A percentile compares a stretch with the other conserved stretches of the same genome.
phyloP scores from a whole-genome alignment of 164 flowering plant genomes.

The Liriodendron chinense region DNA sequence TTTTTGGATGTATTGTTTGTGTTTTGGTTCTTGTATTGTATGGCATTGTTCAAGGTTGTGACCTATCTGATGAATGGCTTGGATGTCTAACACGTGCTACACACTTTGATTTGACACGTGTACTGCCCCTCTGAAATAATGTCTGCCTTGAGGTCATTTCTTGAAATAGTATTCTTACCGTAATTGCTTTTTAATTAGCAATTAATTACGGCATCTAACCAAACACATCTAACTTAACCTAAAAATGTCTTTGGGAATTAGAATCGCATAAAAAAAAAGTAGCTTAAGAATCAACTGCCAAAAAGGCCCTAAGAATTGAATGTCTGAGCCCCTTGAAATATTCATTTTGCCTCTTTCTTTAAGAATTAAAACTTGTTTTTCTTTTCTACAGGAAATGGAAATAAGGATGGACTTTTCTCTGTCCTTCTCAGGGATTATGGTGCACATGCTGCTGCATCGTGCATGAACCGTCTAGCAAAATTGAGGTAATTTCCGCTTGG shows the following conservation, averaged over 20 bases:
- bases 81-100: no score
- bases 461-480: conserved; percentile 97
- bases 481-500: conserved; percentile 53
- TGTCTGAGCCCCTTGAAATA: background rate
- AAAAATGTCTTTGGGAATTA: background rate
- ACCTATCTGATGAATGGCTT: no score
- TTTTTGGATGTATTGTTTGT: no score
- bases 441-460: conserved; percentile 86
- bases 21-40: no score
- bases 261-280: background rate
- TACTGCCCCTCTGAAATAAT: no score
- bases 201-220: background rate
- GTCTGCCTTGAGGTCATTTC: background rate
- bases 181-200: background rate
- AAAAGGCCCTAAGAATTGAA: background rate
- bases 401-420: conserved; percentile 89
- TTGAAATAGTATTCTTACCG: no score
- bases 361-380: background rate
- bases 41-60: no score
- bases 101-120: no score
- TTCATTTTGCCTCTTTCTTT: background rate
- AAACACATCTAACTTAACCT: background rate
- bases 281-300: background rate
- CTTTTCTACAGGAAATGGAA: conserved; percentile 74
- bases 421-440: conserved; percentile 87